phyloP scores from a whole-genome alignment of 2,329 filamentous ascomycete genomes.

The Cordyceps fumosorosea region DNA sequence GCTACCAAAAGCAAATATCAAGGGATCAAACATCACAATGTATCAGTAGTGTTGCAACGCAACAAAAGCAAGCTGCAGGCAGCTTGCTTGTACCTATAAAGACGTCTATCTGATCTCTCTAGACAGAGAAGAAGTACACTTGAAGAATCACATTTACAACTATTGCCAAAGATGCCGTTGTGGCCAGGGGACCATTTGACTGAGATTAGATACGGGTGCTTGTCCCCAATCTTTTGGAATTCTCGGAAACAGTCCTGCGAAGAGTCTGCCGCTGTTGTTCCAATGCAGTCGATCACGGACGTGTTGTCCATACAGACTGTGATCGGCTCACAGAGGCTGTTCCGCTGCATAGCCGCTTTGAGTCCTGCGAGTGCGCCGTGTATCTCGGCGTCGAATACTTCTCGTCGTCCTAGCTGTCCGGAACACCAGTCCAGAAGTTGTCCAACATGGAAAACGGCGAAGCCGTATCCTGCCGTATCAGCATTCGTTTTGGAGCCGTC shows the following conservation, averaged over 20 bases:
- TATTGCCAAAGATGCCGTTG: neutral
- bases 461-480: constrained; percentile 3
- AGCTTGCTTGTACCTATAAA: too few species aligned
- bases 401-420: neutral
- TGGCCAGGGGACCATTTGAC: neutral
- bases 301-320: neutral
- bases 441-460: neutral
- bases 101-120: too few species aligned
- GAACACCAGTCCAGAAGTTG: neutral
- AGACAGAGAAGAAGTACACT: too few species aligned
- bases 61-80: too few species aligned
- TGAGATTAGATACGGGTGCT: neutral
- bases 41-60: too few species aligned
- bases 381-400: neutral
- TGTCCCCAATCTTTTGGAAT: neutral
- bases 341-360: neutral
- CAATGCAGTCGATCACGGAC: neutral
- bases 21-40: too few species aligned
- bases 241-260: neutral
- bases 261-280: neutral
- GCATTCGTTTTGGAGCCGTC: constrained; percentile 1
- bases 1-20: too few species aligned
- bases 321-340: too few species aligned
- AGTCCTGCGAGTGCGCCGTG: neutral
- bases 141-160: too few species aligned